phyloP scores from a whole-genome alignment of 2,329 filamentous ascomycete genomes.

The Pseudogymnoascus sp. region DNA sequence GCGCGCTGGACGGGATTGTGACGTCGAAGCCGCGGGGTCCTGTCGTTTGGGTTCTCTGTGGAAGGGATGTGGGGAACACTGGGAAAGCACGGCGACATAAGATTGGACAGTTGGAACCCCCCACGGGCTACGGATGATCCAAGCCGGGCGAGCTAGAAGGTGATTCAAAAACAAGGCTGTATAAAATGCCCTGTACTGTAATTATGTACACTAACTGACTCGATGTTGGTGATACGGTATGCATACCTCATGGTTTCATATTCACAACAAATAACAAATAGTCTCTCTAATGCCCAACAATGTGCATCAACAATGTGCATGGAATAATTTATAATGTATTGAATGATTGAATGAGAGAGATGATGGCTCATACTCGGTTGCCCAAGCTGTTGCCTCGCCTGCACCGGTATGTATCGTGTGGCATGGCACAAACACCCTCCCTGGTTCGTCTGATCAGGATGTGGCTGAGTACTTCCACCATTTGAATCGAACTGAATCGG shows the following conservation, averaged over 20 bases:
- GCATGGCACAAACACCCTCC: not conserved
- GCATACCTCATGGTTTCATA: not conserved
- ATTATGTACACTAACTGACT: not conserved
- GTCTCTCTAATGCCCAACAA: not conserved
- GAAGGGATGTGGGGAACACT: not conserved
- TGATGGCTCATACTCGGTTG: not conserved
- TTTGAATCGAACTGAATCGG: not conserved
- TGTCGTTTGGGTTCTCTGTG: not conserved
- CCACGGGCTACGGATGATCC: not conserved
- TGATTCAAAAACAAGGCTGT: constrained; percentile 7
- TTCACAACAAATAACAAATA: not conserved
- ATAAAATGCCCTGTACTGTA: not conserved
- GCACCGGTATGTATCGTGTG: not conserved
- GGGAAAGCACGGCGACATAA: not conserved
- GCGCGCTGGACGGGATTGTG: not conserved
- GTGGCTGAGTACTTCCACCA: not conserved
- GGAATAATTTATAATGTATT: not conserved
- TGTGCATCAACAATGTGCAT: not conserved
- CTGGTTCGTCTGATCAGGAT: constrained; percentile 6
- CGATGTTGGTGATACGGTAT: not conserved
- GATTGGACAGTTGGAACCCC: not conserved
- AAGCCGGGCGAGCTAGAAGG: not conserved
- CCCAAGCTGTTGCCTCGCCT: not conserved
- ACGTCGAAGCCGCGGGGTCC: constrained; percentile 8
- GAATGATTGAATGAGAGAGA: not conserved